Conservation (phyloP, 192 early-diverging fungal genomes). For the Kickxella alabastrina region DNA sequence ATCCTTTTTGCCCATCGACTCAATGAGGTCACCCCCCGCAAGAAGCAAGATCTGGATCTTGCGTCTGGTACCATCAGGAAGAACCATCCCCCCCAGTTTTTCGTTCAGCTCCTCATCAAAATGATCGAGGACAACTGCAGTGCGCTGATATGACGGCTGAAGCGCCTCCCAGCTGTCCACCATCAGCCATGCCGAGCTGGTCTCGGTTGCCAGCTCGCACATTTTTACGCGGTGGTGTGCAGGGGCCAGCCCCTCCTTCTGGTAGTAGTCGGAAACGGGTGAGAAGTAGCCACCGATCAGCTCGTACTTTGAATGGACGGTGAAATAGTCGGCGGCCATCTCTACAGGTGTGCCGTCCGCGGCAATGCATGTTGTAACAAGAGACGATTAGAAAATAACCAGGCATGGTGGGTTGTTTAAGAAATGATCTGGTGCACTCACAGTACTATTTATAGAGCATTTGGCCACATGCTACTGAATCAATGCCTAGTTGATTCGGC, state of each 20-base stretch:
- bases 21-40: conserved; percentile 95
- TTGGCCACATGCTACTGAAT: too few species aligned
- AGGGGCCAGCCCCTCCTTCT: conserved; percentile 85
- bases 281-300: conserved; percentile 95
- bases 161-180: conserved; percentile 92
- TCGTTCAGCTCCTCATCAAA: conserved; percentile 87
- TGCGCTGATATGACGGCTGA: conserved; percentile 75
- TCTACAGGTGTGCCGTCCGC: too few species aligned
- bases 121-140: conserved; percentile 90
- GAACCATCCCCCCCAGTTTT: conserved; percentile 59
- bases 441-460: too few species aligned
- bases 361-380: too few species aligned
- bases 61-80: conserved; percentile 47
- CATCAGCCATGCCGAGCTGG: conserved; percentile 89
- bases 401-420: too few species aligned
- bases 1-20: conserved; percentile 87
- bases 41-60: conserved; percentile 85
- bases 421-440: too few species aligned
- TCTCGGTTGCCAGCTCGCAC: conserved; percentile 84
- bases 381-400: too few species aligned
- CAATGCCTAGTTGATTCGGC: background rate
- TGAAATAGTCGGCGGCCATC: conserved; percentile 91
- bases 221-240: conserved; percentile 87
- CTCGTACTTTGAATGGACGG: conserved; percentile 66
- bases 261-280: conserved; percentile 92